Conservation (phyloP, 441 rosid genomes). For the Erodium texanum region DNA sequence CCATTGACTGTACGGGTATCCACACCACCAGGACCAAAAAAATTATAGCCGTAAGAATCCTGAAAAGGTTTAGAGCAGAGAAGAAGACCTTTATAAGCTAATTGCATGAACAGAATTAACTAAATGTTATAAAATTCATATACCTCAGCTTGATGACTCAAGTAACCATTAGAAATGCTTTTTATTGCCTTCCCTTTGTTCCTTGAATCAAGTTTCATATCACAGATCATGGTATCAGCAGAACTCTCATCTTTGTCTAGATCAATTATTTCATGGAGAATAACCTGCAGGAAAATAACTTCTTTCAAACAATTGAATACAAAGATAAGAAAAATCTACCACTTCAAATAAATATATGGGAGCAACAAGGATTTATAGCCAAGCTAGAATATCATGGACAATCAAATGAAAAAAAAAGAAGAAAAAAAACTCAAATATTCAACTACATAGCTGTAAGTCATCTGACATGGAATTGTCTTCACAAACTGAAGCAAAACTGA, state of each 20-base stretch:
- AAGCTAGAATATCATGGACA: background rate
- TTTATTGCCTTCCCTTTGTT: conserved; percentile 55
- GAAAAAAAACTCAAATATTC: background rate
- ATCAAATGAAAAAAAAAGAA: background rate
- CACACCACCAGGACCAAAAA: conserved; percentile 23
- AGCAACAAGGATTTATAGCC: background rate
- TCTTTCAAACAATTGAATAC: background rate
- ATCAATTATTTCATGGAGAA: conserved; percentile 41
- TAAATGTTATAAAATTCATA: background rate
- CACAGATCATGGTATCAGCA: conserved; percentile 30
- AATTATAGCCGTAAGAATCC: background rate
- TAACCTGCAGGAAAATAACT: conserved; percentile 29
- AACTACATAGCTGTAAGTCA: no score
- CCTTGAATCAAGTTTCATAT: conserved; percentile 28
- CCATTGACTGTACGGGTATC: conserved; percentile 10
- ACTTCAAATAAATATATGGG: background rate
- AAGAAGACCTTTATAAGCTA: background rate
- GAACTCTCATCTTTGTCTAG: conserved; percentile 44
- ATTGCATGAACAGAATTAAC: background rate
- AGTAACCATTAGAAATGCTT: conserved; percentile 20
- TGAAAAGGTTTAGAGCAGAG: background rate
- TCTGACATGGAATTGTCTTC: no score
- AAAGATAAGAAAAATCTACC: background rate
- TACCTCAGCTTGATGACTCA: conserved; percentile 26
- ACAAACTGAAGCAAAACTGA: no score